Conservation (phyloP, 2,329 filamentous ascomycete species). For the Cadophora luteo-olivacea region DNA sequence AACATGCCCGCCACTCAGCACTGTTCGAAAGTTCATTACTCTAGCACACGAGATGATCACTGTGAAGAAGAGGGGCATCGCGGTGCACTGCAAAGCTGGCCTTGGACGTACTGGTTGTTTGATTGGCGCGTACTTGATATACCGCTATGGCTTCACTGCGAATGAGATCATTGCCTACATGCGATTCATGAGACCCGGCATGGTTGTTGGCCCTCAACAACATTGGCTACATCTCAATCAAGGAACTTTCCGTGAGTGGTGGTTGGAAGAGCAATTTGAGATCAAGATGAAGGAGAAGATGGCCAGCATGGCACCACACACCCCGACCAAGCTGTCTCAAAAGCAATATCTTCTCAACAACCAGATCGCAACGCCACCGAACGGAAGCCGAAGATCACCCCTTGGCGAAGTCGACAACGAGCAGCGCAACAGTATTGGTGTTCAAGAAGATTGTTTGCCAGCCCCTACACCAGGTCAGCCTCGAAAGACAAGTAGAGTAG, state of each 20-base stretch:
- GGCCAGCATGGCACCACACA: constrained; percentile 56
- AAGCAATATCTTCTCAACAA: constrained; percentile 64
- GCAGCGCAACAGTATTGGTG: constrained; percentile 62
- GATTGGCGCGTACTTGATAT: constrained; percentile 97
- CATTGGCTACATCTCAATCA: constrained; percentile 99
- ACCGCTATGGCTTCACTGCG: constrained; percentile 94
- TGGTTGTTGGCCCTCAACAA: constrained; percentile 98
- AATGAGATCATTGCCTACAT: constrained; percentile 98
- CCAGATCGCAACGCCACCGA: constrained; percentile 83
- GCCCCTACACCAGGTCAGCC: constrained; percentile 96
- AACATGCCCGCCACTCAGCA: constrained; percentile 86
- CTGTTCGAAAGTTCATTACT: constrained; percentile 95
- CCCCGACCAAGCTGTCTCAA: constrained; percentile 66
- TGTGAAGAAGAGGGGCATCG: constrained; percentile 88
- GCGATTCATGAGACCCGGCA: constrained; percentile 98
- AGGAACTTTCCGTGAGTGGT: constrained; percentile 97
- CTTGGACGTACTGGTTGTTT: constrained; percentile 94
- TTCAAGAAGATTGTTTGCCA: constrained; percentile 90
- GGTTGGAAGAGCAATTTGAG: constrained; percentile 70
- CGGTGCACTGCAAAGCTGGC: constrained; percentile 98
- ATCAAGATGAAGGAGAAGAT: constrained; percentile 60
- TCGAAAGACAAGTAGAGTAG: constrained; percentile 82
- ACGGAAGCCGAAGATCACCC: constrained; percentile 79
- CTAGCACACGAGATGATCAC: constrained; percentile 95
- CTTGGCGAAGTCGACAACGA: constrained; percentile 95